These are phyloP conservation scores for Anthracocystis walkeri DNA, from an alignment of 1,284 basidiomycete genomes.

Conservation along the genomic window DNA sequence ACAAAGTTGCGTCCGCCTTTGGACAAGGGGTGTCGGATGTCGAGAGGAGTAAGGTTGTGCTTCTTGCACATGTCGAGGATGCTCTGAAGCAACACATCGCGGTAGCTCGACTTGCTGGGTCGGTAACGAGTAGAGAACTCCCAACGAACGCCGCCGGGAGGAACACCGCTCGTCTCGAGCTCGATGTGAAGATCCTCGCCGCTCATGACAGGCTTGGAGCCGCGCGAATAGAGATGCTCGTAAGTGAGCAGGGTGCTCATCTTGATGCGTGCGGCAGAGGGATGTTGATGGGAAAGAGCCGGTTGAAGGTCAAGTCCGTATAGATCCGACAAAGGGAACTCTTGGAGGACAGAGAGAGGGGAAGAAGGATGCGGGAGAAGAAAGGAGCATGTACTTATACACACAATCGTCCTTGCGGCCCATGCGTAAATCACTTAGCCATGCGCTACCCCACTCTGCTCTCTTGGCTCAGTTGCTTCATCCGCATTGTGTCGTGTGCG, in stretches of 20 bases:
- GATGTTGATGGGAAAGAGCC: not conserved
- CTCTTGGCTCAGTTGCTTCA: not conserved
- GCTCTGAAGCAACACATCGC: constrained; percentile 32
- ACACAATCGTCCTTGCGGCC: not conserved
- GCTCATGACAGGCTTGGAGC: constrained; percentile 7
- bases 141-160: constrained; percentile 37
- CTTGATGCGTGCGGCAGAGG: not conserved
- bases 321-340: not conserved
- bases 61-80: constrained; percentile 39
- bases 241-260: constrained; percentile 10
- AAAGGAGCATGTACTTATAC: constrained; percentile 3
- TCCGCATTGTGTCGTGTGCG: constrained; percentile 7
- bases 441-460: not conserved
- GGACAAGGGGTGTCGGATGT: constrained; percentile 18
- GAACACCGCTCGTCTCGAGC: constrained; percentile 22
- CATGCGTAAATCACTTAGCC: constrained; percentile 1
- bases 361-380: not conserved
- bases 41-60: constrained; percentile 25
- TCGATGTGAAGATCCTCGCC: constrained; percentile 24
- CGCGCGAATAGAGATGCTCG: constrained; percentile 19
- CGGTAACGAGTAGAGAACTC: constrained; percentile 23
- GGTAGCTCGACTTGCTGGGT: constrained; percentile 22
- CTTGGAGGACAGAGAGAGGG: not conserved
- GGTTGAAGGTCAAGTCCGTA: not conserved
- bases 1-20: constrained; percentile 13